Base-by-base conservation (phyloP, 2,329 filamentous ascomycete genomes). In the Intubia oerlemansii region DNA sequence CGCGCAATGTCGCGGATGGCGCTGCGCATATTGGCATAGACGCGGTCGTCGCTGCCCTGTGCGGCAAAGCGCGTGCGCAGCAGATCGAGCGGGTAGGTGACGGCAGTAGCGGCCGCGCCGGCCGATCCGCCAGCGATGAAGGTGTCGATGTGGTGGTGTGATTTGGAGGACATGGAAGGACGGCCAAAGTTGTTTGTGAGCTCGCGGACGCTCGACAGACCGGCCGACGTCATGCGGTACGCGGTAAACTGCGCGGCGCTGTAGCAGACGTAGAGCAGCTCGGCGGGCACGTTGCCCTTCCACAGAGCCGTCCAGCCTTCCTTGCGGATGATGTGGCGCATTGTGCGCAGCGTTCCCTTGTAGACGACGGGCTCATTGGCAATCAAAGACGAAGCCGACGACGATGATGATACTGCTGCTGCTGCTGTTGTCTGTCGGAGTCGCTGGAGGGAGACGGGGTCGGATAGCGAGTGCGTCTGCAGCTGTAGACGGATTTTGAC, bases 401-500 rank as follows among this genome's bases (percentile, higher is more conserved):
- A n/a, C n/a, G n/a, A n/a, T n/a, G n/a, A n/a, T n/a, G n/a, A n/a
- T n/a, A n/a, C n/a, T n/a, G n/a, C n/a, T n/a, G n/a, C n/a, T n/a
- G n/a, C n/a, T n/a, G n/a, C n/a, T n/a, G n/a, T n/a, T n/a, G n/a
- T n/a, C n/a, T n/a, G n/a, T n/a, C n/a, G n/a, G n/a, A n/a, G n/a
- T n/a, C n/a, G n/a, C n/a, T n/a, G n/a, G n/a, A n/a, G n/a, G n/a
- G n/a, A n/a, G n/a, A n/a, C n/a, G 3, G 80, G 76, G 44, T 85
- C 75, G 41, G 74, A 75, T 34, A 79, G 66, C 27, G 80, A 82
- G 54, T 90, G 77, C 25, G 78, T 68, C 51, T 95, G 88, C 12
- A 98, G 70, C 49, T 98, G 88, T 25, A 95, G 72, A 26, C 88
- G 79, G 53, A 98, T 98, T 59, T 98, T 95, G 54, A 95, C 71